Percentiles rank a stretch among this genome's conserved stretches.
These are phyloP conservation scores for Daldinia eschscholtzii DNA, from an alignment of 2,329 filamentous ascomycete species.

Conservation along the genomic window DNA sequence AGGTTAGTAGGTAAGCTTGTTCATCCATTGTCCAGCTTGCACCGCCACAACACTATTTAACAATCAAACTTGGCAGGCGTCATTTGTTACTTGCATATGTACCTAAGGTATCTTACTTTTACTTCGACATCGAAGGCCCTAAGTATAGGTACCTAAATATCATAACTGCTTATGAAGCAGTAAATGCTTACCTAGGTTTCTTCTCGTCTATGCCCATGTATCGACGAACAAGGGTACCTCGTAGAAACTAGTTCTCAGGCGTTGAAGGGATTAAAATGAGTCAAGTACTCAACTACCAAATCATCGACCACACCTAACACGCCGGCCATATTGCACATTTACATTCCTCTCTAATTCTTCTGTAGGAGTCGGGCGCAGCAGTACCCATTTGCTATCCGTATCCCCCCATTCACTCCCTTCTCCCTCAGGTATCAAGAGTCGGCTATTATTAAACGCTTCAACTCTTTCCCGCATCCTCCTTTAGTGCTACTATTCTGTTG, in stretches of 20 bases:
- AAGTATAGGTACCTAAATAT: too few species aligned
- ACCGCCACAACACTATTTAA: constrained; percentile 30
- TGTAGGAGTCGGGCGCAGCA: neutral
- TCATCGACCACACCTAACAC: neutral
- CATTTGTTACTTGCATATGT: neutral
- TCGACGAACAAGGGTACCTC: neutral
- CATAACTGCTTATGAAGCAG: too few species aligned
- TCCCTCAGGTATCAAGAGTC: neutral
- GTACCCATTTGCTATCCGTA: neutral
- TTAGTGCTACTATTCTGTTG: constrained; percentile 91
- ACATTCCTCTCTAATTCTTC: too few species aligned
- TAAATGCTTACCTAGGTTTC: too few species aligned
- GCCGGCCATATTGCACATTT: neutral
- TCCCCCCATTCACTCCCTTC: neutral
- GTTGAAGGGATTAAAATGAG: neutral
- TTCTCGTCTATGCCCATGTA: neutral
- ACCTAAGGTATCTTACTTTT: too few species aligned
- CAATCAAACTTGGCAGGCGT: neutral
- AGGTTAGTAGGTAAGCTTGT: neutral
- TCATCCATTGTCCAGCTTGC: constrained; percentile 29
- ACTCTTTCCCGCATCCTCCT: constrained; percentile 83
- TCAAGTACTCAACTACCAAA: neutral
- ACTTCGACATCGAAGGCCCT: too few species aligned
- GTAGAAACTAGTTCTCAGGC: neutral
- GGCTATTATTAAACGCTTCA: constrained; percentile 29